These are phyloP conservation scores for Cercospora brassicicola DNA, from an alignment of 2,329 filamentous ascomycete genomes.

Conservation along the genomic window DNA sequence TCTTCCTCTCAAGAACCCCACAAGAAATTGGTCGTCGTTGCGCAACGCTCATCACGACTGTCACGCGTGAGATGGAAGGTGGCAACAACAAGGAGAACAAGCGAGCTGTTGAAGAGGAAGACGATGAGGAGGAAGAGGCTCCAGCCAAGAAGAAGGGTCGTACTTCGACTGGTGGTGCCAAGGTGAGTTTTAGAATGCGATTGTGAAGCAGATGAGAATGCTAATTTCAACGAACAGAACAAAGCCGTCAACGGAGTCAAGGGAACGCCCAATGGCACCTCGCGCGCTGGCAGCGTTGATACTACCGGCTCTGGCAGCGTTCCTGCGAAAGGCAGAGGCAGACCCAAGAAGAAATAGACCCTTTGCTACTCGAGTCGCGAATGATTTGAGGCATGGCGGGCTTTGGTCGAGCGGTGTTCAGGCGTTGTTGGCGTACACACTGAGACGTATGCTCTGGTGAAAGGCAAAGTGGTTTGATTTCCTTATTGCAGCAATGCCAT, in stretches of 20 bases:
- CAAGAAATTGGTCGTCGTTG: constrained; percentile 90
- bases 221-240: constrained; percentile 60
- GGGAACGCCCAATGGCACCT: constrained; percentile 72
- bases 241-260: constrained; percentile 91
- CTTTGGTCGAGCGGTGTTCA: background rate
- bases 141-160: constrained; percentile 96
- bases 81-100: constrained; percentile 58
- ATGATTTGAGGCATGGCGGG: background rate
- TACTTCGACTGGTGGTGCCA: constrained; percentile 62
- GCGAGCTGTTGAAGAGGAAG: constrained; percentile 75
- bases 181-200: constrained; percentile 59
- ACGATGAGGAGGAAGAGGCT: constrained; percentile 72
- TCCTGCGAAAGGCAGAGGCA: constrained; percentile 45
- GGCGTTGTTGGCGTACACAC: background rate
- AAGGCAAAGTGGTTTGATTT: background rate
- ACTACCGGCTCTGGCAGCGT: constrained; percentile 65
- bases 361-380: background rate
- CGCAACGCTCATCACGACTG: constrained; percentile 89
- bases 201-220: background rate
- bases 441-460: background rate
- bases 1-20: constrained; percentile 92
- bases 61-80: constrained; percentile 88
- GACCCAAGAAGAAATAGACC: constrained; percentile 37
- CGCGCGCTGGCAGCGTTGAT: constrained; percentile 82
- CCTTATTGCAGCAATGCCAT: background rate